Evolutionary conservation across 495 filamentous ascomycete species (phyloP).

Genomic region (Xylaria curta): DNA sequence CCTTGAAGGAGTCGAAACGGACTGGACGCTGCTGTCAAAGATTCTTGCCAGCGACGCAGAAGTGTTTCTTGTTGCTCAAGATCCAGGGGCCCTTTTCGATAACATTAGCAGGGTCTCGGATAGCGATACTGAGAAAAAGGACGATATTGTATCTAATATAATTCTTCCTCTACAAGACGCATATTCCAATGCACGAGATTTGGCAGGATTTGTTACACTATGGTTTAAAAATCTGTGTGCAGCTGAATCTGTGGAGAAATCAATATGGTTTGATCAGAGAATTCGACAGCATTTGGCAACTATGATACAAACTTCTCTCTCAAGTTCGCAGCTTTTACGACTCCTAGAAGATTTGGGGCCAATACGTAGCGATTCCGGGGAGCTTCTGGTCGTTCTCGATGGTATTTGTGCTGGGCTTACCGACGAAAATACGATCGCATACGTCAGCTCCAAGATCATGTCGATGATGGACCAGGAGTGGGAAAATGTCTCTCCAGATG

Average conservation of each 20-base stretch:
- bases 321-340: constrained; percentile 53
- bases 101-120: constrained; percentile 32
- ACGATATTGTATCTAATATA: constrained; percentile 45
- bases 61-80: constrained; percentile 60
- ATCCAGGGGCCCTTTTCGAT: constrained; percentile 25
- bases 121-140: constrained; percentile 28
- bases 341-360: constrained; percentile 49
- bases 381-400: constrained; percentile 51
- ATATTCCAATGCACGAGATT: constrained; percentile 68
- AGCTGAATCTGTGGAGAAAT: constrained; percentile 42
- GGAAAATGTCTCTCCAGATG: constrained; percentile 25
- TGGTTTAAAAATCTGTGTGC: constrained; percentile 72
- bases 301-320: constrained; percentile 52
- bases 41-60: constrained; percentile 71
- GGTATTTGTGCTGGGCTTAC: constrained; percentile 54
- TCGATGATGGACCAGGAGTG: constrained; percentile 31
- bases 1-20: constrained; percentile 44
- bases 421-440: constrained; percentile 50
- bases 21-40: constrained; percentile 68
- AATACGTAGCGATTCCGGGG: constrained; percentile 35
- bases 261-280: constrained; percentile 68
- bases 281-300: constrained; percentile 54
- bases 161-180: constrained; percentile 66
- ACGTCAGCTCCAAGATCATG: constrained; percentile 45
- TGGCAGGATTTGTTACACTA: constrained; percentile 67